Evolutionary conservation across 306 rosid genomes (phyloP), one percentile per base, ranked within the genome.

Genomic region (Vigna reflexopilosa): DNA sequence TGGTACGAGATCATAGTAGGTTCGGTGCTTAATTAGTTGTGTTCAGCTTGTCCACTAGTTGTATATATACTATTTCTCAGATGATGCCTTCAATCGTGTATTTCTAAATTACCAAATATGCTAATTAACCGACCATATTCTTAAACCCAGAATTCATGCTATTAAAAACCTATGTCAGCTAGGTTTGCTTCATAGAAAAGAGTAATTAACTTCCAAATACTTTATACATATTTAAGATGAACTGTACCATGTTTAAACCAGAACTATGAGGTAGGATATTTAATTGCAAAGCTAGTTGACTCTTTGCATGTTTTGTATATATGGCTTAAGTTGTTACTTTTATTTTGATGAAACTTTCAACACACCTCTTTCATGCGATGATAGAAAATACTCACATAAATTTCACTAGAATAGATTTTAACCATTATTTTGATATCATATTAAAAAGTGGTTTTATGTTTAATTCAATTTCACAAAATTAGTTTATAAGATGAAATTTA

Each of bases 21-120:
- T 65, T 50, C 30, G 40, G 54, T 65, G 61, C 42, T 42, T 55
- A 45, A 28, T 71, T 63, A 65, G 66, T 50, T 69, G 11, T 30
- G 26, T 75, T 30, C 61, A 2, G 50, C 16, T 10, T 24, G 6
- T 36, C 48, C 75, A 42, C 32, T 24, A 28, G 51, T 56, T 34
- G 7, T 24, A 13, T 17, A 4, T 17, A 12, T 38, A 7, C 2
- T 40, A 42, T 47, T 70, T 59, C 67, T 70, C 3, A 57, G 13
- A 45, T 17, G 24, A 62, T 19, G 54, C 1, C 54, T 34, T 19
- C 47, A 28, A 12, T 75, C 5, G 16, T 36, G 2, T 66, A 73
- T 38, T 44, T 26, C 67, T 42, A 22, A 15, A 20, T 24, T 74
- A 59, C 32, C 45, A 42, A 19, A 48, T 75, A 32, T 75, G 62